phyloP scores from a whole-genome alignment of 495 filamentous ascomycete genomes.

The Penicillium pancosmium region DNA sequence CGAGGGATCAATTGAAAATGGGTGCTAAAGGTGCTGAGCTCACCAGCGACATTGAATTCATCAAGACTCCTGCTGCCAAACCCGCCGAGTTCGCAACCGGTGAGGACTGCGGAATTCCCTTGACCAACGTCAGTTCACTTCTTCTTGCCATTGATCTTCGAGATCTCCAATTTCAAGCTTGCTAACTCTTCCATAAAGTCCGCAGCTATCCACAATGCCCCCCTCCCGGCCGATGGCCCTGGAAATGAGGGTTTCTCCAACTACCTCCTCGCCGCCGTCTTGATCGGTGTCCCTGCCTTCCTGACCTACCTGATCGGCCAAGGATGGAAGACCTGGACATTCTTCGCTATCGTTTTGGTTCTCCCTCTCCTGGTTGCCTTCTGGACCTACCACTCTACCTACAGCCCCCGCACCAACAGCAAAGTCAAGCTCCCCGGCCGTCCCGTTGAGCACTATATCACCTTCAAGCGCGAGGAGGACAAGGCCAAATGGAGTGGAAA shows the following conservation, averaged over 20 bases:
- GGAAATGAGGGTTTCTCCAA: conserved; percentile 75
- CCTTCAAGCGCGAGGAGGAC: conserved; percentile 62
- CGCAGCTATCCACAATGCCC: conserved; percentile 77
- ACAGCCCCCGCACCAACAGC: conserved; percentile 75
- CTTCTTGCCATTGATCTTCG: conserved; percentile 6
- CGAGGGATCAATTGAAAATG: conserved; percentile 10
- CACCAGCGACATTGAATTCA: conserved; percentile 66
- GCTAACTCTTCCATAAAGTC: conserved; percentile 54
- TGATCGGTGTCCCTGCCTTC: conserved; percentile 66
- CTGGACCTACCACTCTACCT: conserved; percentile 68
- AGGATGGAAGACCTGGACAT: conserved; percentile 70
- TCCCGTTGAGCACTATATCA: conserved; percentile 64
- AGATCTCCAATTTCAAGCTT: conserved; percentile 12
- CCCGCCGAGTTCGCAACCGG: conserved; percentile 57
- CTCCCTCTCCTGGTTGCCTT: conserved; percentile 71
- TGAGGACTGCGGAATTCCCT: conserved; percentile 72
- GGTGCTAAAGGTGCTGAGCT: conserved; percentile 13
- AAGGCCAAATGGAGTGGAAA: conserved; percentile 58
- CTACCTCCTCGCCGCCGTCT: conserved; percentile 55
- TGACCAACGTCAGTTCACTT: conserved; percentile 62
- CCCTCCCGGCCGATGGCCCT: conserved; percentile 75
- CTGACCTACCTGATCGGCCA: conserved; percentile 69
- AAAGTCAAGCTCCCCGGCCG: conserved; percentile 69
- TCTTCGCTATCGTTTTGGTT: conserved; percentile 66
- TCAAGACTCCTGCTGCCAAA: conserved; percentile 72